Evolutionary conservation across 148 eudicot genomes (phyloP).

Genomic region (Diospyros lotus): DNA sequence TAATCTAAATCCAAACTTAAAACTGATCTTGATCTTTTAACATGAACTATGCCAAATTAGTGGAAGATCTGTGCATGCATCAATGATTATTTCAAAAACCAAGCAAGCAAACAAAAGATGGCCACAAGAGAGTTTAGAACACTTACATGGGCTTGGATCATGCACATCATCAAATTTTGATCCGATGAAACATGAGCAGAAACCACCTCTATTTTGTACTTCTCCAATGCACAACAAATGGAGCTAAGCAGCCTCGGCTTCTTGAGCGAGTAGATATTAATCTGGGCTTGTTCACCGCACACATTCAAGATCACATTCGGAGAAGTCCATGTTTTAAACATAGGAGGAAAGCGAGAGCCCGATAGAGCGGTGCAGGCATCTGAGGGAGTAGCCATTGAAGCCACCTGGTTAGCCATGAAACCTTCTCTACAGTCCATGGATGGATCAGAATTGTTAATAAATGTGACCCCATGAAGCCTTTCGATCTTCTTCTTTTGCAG

Average conservation of each 20-base stretch:
- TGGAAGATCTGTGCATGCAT: too few relatives aligned
- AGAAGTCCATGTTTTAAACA: constrained; percentile 56
- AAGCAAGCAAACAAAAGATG: background rate
- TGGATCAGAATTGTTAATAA: constrained; percentile 4
- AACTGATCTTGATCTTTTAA: too few relatives aligned
- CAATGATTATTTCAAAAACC: too few relatives aligned
- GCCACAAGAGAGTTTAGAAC: background rate
- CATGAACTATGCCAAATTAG: background rate
- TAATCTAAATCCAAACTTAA: too few relatives aligned
- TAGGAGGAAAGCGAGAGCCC: constrained; percentile 25
- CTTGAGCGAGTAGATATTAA: constrained; percentile 37
- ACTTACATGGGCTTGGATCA: constrained; percentile 73
- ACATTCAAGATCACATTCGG: constrained; percentile 57
- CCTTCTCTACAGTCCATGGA: constrained; percentile 40
- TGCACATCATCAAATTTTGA: constrained; percentile 29
- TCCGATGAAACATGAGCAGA: constrained; percentile 45
- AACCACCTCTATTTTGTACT: constrained; percentile 45
- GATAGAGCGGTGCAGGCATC: constrained; percentile 7
- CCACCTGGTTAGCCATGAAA: constrained; percentile 62
- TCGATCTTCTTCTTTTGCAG: constrained; percentile 56
- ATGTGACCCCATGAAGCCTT: constrained; percentile 28
- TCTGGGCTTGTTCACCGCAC: constrained; percentile 57
- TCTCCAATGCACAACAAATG: constrained; percentile 54
- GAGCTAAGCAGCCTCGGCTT: constrained; percentile 42
- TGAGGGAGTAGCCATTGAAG: constrained; percentile 13